Conservation (phyloP, 2,329 filamentous ascomycete species). For the Tolypocladium nubicola region DNA sequence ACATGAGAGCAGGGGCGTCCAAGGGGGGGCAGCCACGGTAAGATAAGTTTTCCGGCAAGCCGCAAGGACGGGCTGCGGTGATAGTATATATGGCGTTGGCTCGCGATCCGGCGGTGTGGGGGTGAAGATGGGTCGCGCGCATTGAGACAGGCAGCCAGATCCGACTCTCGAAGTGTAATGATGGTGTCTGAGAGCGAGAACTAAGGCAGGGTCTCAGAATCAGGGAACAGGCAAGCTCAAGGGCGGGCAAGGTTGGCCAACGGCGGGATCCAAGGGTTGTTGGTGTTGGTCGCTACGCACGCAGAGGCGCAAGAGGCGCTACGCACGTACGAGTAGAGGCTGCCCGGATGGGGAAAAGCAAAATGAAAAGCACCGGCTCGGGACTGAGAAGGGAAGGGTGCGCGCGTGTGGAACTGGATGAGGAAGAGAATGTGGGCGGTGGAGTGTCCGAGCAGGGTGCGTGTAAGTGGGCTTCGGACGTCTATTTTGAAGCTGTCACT, state of each 20-base stretch:
- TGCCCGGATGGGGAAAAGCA: not conserved
- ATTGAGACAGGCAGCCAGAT: conserved; percentile 5
- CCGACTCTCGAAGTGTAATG: conserved; percentile 1
- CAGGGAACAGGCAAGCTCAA: not conserved
- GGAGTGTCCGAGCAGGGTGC: not conserved
- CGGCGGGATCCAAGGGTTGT: not conserved
- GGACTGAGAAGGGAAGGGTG: not conserved
- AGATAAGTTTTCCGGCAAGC: not conserved
- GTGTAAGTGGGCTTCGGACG: not conserved
- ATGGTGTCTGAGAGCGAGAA: not conserved
- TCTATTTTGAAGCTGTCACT: not conserved
- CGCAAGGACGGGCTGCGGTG: not conserved
- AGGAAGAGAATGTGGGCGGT: not conserved
- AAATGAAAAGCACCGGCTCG: not conserved
- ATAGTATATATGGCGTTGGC: not conserved
- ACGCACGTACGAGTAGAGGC: not conserved
- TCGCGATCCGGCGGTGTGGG: not conserved
- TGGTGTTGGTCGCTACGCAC: not conserved
- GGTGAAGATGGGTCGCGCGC: conserved; percentile 1
- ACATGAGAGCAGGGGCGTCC: not conserved
- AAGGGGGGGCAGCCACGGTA: not conserved
- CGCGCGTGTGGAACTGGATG: not conserved
- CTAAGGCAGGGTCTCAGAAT: not conserved
- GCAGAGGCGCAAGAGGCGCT: too few relatives aligned
- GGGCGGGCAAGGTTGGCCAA: not conserved